These are phyloP conservation scores for Tylopilus rubrobrunneus DNA, from an alignment of 768 basidiomycete species.

Conservation along the genomic window DNA sequence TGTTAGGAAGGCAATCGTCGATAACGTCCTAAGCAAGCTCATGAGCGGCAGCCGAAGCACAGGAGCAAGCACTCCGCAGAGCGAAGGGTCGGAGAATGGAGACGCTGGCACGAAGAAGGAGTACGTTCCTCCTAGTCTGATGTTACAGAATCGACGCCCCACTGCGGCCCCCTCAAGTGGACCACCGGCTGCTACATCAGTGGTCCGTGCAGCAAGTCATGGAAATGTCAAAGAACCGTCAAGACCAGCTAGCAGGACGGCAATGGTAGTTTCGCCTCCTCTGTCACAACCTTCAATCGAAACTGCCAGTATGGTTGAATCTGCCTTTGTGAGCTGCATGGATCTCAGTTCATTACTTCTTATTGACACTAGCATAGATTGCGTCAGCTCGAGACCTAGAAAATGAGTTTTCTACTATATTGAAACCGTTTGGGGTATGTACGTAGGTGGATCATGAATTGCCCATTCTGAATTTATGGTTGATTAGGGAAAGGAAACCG, in stretches of 20 bases:
- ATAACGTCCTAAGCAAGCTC: slow-evolving; percentile 69
- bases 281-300: slow-evolving; percentile 43
- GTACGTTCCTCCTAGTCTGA: slow-evolving; percentile 74
- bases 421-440: slow-evolving; percentile 73
- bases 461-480: background rate
- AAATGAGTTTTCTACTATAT: slow-evolving; percentile 77
- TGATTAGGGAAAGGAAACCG: slow-evolving; percentile 89
- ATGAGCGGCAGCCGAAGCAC: slow-evolving; percentile 41
- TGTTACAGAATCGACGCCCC: slow-evolving; percentile 51
- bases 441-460: background rate
- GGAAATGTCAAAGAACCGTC: slow-evolving; percentile 47
- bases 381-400: slow-evolving; percentile 84
- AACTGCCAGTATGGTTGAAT: slow-evolving; percentile 43
- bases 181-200: slow-evolving; percentile 24
- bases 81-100: slow-evolving; percentile 60
- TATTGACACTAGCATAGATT: slow-evolving; percentile 44
- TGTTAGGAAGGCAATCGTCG: slow-evolving; percentile 84
- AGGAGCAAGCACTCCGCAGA: slow-evolving; percentile 41
- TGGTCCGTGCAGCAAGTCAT: slow-evolving; percentile 47
- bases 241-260: slow-evolving; percentile 62
- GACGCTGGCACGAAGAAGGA: slow-evolving; percentile 39
- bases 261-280: slow-evolving; percentile 37
- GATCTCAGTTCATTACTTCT: background rate
- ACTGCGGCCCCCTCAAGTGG: slow-evolving; percentile 29
- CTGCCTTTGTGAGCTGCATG: slow-evolving; percentile 61